Percentiles rank a stretch among this genome's conserved stretches.
Evolutionary conservation across 192 early-diverging fungal species (phyloP).

Genomic region (Coemansia umbellata): DNA sequence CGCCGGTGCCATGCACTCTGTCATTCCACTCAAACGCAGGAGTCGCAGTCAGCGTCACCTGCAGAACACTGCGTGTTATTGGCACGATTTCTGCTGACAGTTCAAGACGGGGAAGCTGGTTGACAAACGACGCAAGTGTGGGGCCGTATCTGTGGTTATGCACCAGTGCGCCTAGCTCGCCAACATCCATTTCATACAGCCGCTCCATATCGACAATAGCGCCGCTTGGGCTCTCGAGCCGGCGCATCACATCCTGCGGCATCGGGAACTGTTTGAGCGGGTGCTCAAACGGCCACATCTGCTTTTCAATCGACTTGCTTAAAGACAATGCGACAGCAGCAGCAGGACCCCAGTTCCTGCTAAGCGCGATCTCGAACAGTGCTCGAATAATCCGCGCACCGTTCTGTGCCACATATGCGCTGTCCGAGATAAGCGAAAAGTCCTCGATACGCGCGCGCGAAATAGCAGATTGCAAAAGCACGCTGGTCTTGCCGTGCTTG

Average conservation of each 20-base stretch:
- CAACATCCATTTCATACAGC: constrained; percentile 79
- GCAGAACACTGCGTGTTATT: constrained; percentile 89
- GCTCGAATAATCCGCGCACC: constrained; percentile 89
- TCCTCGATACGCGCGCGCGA: constrained; percentile 77
- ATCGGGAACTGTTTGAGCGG: constrained; percentile 79
- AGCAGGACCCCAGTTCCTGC: constrained; percentile 85
- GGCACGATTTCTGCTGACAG: constrained; percentile 82
- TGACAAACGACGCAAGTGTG: constrained; percentile 67
- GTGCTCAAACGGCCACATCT: constrained; percentile 91
- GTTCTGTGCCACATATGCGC: constrained; percentile 92
- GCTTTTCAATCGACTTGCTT: constrained; percentile 80
- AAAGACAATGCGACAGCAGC: constrained; percentile 75
- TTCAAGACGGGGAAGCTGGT: constrained; percentile 81
- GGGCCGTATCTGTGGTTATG: constrained; percentile 74
- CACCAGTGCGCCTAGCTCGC: constrained; percentile 86
- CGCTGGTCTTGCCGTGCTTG: constrained; percentile 89
- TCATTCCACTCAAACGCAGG: constrained; percentile 95
- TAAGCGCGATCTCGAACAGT: constrained; percentile 91
- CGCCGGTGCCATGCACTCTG: constrained; percentile 80
- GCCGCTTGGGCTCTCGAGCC: constrained; percentile 50
- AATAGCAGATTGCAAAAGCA: constrained; percentile 86
- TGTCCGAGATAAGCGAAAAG: constrained; percentile 93
- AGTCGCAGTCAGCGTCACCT: constrained; percentile 72
- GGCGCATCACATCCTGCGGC: constrained; percentile 66
- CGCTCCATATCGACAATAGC: constrained; percentile 52